These are phyloP conservation scores for Trypanosoma platydactyli DNA, from an alignment of 208 protist genomes.

Conservation along the genomic window DNA sequence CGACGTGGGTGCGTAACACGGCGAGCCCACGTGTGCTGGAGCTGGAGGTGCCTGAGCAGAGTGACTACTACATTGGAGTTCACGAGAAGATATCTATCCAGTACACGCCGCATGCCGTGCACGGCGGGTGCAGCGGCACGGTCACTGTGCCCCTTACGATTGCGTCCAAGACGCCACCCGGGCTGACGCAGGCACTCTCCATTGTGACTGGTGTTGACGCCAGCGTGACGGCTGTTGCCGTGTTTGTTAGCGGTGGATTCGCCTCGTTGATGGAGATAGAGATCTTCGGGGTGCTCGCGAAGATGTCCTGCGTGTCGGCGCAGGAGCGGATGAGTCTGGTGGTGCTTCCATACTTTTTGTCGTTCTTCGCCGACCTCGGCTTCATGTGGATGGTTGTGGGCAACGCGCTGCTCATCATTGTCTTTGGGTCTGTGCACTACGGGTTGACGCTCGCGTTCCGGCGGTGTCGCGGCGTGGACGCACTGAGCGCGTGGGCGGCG, in stretches of 20 bases:
- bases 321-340: conserved; percentile 3
- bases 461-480: conserved; percentile 16
- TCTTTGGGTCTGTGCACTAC: conserved; percentile 15
- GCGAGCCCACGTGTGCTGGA: conserved; percentile 1
- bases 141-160: not conserved
- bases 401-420: conserved; percentile 6
- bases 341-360: conserved; percentile 16
- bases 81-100: conserved; percentile 9
- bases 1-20: conserved; percentile 9
- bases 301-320: conserved; percentile 3
- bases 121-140: conserved; percentile 4
- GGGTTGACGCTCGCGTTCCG: conserved; percentile 9
- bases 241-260: not conserved
- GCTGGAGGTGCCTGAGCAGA: not conserved
- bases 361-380: conserved; percentile 8
- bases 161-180: not conserved
- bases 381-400: conserved; percentile 6
- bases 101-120: not conserved
- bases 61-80: conserved; percentile 5
- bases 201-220: not conserved
- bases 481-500: conserved; percentile 9
- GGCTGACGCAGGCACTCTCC: not conserved
- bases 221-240: not conserved
- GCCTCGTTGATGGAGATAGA: not conserved
- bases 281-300: not conserved